A percentile compares a stretch with the other conserved stretches of the same genome.
These are phyloP conservation scores for Capillidium rhysosporum DNA, from an alignment of 371 early-diverging fungal genomes.

Conservation along the genomic window DNA sequence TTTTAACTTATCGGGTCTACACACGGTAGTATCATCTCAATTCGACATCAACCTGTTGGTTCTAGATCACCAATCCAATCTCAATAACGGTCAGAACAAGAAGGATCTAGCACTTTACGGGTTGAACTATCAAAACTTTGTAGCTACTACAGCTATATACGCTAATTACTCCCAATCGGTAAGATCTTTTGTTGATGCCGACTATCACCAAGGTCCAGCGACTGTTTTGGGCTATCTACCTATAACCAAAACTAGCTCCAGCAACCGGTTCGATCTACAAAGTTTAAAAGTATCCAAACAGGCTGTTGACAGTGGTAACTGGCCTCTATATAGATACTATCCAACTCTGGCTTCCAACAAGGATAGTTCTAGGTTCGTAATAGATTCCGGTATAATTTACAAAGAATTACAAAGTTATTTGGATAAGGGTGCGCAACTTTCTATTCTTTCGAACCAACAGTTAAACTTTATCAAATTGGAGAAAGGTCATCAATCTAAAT, in stretches of 20 bases:
- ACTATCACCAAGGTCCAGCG: constrained; percentile 72
- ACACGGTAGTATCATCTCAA: constrained; percentile 65
- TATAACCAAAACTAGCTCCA: constrained; percentile 15
- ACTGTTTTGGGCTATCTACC: constrained; percentile 77
- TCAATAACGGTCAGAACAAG: constrained; percentile 40
- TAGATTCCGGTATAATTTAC: constrained; percentile 55
- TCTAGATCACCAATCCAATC: constrained; percentile 51
- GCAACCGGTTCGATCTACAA: constrained; percentile 24
- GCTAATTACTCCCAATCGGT: constrained; percentile 71
- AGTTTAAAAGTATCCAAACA: constrained; percentile 72
- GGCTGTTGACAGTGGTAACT: constrained; percentile 72
- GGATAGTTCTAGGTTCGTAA: constrained; percentile 35
- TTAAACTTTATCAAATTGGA: no score
- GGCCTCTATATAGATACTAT: constrained; percentile 90
- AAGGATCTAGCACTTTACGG: constrained; percentile 88
- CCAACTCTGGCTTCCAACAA: constrained; percentile 39
- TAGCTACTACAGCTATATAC: constrained; percentile 75
- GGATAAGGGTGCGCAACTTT: constrained; percentile 60
- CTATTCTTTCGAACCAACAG: no score
- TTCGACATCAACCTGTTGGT: constrained; percentile 75
- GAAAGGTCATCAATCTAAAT: no score
- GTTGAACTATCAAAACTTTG: constrained; percentile 74
- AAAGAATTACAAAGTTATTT: constrained; percentile 59
- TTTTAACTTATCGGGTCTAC: constrained; percentile 70
- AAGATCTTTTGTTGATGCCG: constrained; percentile 73